Percentiles rank a stretch among this genome's conserved stretches.
phyloP scores from a whole-genome alignment of 2,329 filamentous ascomycete genomes.

The Cladosporium sp. region DNA sequence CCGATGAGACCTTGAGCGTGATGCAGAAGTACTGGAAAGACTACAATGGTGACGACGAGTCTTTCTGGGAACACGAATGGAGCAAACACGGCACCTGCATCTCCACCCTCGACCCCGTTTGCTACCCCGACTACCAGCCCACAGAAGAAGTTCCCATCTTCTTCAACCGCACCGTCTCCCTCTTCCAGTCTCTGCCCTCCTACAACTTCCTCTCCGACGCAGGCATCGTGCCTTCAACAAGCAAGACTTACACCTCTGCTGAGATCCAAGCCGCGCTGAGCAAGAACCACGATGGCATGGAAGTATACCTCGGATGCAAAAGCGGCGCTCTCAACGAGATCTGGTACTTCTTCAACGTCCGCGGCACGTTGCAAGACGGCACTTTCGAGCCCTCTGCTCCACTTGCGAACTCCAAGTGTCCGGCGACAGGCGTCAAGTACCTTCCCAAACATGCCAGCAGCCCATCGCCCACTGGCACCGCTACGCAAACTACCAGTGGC shows the following conservation, averaged over 20 bases:
- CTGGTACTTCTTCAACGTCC: slow-evolving; percentile 66
- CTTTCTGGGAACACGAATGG: slow-evolving; percentile 72
- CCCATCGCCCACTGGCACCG: slow-evolving; percentile 31
- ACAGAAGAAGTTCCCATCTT: slow-evolving; percentile 69
- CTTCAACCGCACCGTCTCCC: slow-evolving; percentile 65
- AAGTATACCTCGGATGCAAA: slow-evolving; percentile 62
- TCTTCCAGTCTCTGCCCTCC: slow-evolving; percentile 68
- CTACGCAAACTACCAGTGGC: slow-evolving; percentile 39
- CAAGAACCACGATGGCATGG: slow-evolving; percentile 54
- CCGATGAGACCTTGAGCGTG: slow-evolving; percentile 60
- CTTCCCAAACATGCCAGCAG: slow-evolving; percentile 54
- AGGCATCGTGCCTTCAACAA: slow-evolving; percentile 58
- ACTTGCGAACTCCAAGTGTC: slow-evolving; percentile 64
- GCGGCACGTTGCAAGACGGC: slow-evolving; percentile 61
- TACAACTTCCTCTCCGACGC: slow-evolving; percentile 64
- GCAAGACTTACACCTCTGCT: slow-evolving; percentile 59
- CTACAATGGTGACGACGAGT: slow-evolving; percentile 63
- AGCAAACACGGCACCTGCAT: slow-evolving; percentile 74
- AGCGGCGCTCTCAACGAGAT: slow-evolving; percentile 54
- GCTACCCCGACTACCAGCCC: slow-evolving; percentile 61
- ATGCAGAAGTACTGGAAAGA: slow-evolving; percentile 76
- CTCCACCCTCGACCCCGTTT: slow-evolving; percentile 65
- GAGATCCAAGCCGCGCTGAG: slow-evolving; percentile 63
- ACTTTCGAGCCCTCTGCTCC: slow-evolving; percentile 60
- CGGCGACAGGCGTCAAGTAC: slow-evolving; percentile 64